Base-by-base conservation (phyloP, 2,329 filamentous ascomycete species). In the Cladophialophora psammophila region DNA sequence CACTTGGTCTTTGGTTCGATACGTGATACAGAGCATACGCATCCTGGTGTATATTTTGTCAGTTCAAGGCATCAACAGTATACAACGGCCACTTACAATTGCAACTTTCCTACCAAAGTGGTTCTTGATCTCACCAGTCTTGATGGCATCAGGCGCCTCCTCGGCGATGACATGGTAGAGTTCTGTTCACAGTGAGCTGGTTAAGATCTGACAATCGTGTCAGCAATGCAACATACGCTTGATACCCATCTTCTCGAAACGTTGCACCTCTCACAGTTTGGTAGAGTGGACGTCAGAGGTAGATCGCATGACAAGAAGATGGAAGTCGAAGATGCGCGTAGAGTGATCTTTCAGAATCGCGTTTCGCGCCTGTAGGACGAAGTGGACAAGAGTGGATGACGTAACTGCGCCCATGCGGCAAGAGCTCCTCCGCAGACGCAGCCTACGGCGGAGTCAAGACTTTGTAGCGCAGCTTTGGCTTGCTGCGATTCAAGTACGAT, bases 81-180 rank as follows among this genome's bases (percentile, higher is more conserved):
- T 13, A 60, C 69, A 54, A 74, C 76, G 75, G 63, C 72, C 70
- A 84, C 92, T 77, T 84, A 96, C 94, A 80, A 97, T 97, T 60
- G 94, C 94, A 69, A 99, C 94, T 82, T 99, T 99, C 78, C 95
- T 92, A 71, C 95, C 95, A 78, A 99, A 99, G 72, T 99, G 95
- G 74, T 94, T 94, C 83, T 99, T 99, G 85, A 99, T 99, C 77
- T 99, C 95, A 68, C 95, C 93, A 76, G 93, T 91, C 81, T 97
- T 98, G 85, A 97, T 88, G 38, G 95, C 91, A 81, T 94, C 92
- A n/a, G 95, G 95, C 72, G 93, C 92, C 82, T 98, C 91, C 77
- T 97, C 94, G 76, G 91, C 91, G 80, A 95, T 93, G 78, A 95
- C 90, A 72, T 88, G 86, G 79, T 90, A 93, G 52, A 95, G 86